Evolutionary conservation across 2,329 filamentous ascomycete genomes (phyloP), one percentile per base, ranked within the genome.

Genomic region (Beauveria sp.): DNA sequence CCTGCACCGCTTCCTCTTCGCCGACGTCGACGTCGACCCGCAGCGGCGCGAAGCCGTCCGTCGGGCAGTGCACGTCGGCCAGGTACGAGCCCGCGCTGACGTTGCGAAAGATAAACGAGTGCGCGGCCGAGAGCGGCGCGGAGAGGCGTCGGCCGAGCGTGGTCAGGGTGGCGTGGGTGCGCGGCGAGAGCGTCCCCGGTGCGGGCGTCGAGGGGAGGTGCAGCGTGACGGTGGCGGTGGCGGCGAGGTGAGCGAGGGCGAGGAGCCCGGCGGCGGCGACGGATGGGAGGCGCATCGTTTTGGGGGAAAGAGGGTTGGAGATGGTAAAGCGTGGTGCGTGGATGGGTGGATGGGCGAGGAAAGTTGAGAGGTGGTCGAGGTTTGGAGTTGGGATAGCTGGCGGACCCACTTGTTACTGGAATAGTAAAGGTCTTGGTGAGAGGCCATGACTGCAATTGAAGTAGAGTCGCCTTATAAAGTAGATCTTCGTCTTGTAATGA

Each of bases 1-100:
- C 86, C 47, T 80, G 76, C 3, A 91, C 79, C 66, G 9, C 73
- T 57, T 65, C 67, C 12, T 76, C 72, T 24, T 74, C 71, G 43
- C 75, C 73, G 56, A 65, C 68, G 2, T 69, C 67, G 20, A 94
- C 83, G 70, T 97, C 94, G 34, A 97, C 83, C 50, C 93, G 82
- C 72, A 96, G 79, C 12, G 91, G 89, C 67, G 85, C 83, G 72
- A 97, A 97, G 58, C 81, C 81, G 73, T 89, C 85, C 61, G 90
- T 88, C 30, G 83, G 77, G 70, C 86, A 88, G 76, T 92, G 85
- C 54, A 97, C 81, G 66, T 94, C 91, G 53, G 89, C 85, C 6
- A 97, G 83, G 72, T 97, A 97, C 62, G 86, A 90, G 1, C 87
- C 89, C 0, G 80, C 72, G 5, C 83, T 81, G 57, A 96, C 80